These are phyloP conservation scores for Aspergillus ellipticus DNA, from an alignment of 495 filamentous ascomycete species.

Conservation along the genomic window DNA sequence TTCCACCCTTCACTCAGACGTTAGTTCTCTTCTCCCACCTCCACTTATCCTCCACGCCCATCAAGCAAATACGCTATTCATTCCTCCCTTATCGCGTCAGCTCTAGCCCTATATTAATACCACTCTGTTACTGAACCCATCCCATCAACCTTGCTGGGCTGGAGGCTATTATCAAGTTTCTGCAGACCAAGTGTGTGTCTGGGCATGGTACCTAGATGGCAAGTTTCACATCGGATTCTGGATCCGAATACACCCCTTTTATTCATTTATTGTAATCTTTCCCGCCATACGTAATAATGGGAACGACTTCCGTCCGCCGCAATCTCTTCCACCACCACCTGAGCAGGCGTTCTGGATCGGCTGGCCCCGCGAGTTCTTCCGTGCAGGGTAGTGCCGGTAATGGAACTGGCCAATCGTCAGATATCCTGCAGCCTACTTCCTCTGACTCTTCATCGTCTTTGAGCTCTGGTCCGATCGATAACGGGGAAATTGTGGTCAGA, in stretches of 20 bases:
- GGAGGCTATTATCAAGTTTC: too few species aligned
- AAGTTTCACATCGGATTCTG: neutral
- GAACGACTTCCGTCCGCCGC: conserved; percentile 52
- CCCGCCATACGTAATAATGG: conserved; percentile 21
- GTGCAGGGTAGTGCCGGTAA: conserved; percentile 12
- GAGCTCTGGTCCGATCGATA: conserved; percentile 38
- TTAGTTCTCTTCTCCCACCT: too few species aligned
- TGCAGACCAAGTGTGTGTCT: too few species aligned
- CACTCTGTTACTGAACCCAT: too few species aligned
- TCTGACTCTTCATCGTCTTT: conserved; percentile 35
- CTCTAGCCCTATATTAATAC: too few species aligned
- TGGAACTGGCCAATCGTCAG: conserved; percentile 25
- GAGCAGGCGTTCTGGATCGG: conserved; percentile 60
- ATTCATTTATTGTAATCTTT: neutral
- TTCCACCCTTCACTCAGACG: too few species aligned
- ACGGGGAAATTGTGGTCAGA: conserved; percentile 69
- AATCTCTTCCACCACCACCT: conserved; percentile 73
- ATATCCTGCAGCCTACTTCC: conserved; percentile 33
- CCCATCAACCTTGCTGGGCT: too few species aligned
- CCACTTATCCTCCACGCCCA: too few species aligned
- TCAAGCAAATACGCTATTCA: too few species aligned
- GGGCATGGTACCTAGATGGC: too few species aligned
- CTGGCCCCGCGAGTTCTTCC: conserved; percentile 22
- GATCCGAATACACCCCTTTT: neutral
- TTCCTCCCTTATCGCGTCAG: too few species aligned